Evolutionary conservation across 257 asterid species (phyloP), one percentile per base, ranked within the genome.

Genomic region (Solanum arcanum): DNA sequence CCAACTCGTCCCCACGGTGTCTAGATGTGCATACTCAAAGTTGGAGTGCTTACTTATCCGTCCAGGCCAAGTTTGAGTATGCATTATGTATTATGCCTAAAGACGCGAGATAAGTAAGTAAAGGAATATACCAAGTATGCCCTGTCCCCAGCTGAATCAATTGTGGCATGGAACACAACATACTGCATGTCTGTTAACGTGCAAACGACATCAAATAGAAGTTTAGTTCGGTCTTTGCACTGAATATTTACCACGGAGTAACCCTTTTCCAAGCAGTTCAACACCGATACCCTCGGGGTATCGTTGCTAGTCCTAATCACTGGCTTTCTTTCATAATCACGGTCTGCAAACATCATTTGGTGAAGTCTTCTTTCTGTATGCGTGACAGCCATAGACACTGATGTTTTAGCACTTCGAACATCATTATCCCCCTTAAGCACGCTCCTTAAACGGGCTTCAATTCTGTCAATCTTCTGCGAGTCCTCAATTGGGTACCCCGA

Each of bases 361-460:
- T 97, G 99, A 87, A 97, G 99, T 92, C 99, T 92, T 87, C 99
- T 93, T 89, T 97, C 99, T 1, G 96, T 94, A 78, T 96, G 99
- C 0, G 98, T 94, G 9, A 89, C 95, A 27, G 90, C 94, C 89
- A 93, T 80, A 3, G 98, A 94, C 7, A 96, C 93, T 1, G 94
- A 91, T 9, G 96, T 96, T 37, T 90, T 93, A 0, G 99, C 99
- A 31, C 98, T 92, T 41, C 94, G 88, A 18, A 94, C 92, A 73
- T 95, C 98, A 62, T 94, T 93, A 75, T 95, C 98, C 41, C 99
- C 99, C 88, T 94, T 97, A 23, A 97, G 92, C 5, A 97, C 96
- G 47, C 93, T 94, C 93, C 97, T 93, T 83, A 97, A 62, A 90
- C 93, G 92, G 9, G 90, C 90, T 90, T 91, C 96, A 15, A 97